Conservation (phyloP, 108 stramenopile species). For the Pseudonitzschia pungens region DNA sequence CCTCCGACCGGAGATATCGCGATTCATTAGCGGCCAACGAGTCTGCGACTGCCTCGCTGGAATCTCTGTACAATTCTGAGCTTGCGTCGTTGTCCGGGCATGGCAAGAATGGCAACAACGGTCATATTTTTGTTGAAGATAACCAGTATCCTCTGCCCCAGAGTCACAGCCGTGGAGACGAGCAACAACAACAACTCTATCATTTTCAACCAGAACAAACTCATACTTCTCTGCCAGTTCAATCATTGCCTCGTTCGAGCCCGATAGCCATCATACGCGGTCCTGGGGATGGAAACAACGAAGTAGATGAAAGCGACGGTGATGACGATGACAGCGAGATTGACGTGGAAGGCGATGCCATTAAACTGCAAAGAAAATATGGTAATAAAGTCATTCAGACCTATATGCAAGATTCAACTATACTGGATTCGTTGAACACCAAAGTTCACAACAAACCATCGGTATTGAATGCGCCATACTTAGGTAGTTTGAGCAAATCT, state of each 20-base stretch:
- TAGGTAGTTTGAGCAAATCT: conserved; percentile 33
- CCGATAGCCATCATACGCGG: conserved; percentile 35
- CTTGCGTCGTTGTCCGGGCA: neutral
- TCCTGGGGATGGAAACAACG: conserved; percentile 2
- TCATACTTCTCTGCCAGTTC: neutral
- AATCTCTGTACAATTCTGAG: neutral
- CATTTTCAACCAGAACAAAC: neutral
- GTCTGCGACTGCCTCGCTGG: conserved; percentile 26
- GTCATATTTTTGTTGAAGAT: neutral
- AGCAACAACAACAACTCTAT: neutral
- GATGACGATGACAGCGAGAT: conserved; percentile 23
- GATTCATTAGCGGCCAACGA: neutral
- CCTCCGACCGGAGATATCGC: neutral
- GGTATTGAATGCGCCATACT: conserved; percentile 29
- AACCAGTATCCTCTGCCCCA: neutral
- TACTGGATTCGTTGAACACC: neutral
- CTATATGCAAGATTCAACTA: neutral
- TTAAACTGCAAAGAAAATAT: conserved; percentile 21
- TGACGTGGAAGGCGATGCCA: conserved; percentile 34
- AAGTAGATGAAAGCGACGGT: conserved; percentile 18
- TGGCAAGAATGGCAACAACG: neutral
- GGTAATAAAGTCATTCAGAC: conserved; percentile 12
- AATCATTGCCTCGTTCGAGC: conserved; percentile 23
- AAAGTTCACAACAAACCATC: neutral
- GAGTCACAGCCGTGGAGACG: neutral